Evolutionary conservation across 192 early-diverging fungal genomes (phyloP), one percentile per base, ranked within the genome.

Genomic region (Coemansia sp.): DNA sequence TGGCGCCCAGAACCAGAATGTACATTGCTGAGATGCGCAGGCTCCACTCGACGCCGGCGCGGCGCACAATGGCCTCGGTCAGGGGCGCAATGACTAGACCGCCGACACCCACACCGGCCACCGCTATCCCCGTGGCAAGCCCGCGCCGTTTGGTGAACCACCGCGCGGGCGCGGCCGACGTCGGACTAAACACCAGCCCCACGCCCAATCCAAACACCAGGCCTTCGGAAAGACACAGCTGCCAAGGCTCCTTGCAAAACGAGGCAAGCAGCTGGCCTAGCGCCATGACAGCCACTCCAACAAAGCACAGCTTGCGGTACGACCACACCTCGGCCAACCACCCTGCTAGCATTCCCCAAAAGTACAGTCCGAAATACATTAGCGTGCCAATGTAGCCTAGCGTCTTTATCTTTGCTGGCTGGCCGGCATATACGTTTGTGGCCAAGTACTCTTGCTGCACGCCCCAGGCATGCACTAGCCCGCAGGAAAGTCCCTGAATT

Each of bases 221-320:
- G n/a, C 86, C 86, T 32, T 87, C 80, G 0, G 84, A 60, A 8
- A 88, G 49, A 36, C 82, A 87, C 15, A 88, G 57, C 38, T 86
- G 83, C 86, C 86, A 88, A 0, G 84, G 58, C 43, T 81, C 53
- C 9, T 76, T 85, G 9, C 81, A 63, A 54, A 85, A 86, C 27
- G 80, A 82, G 9, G 82, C 81, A 5, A 84, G 57, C 8, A 86
- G 54, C 27, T 84, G 60, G 13, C 85, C 85, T 1, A 85, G 15
- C n/a, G 79, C 64, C 60, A 77, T 41, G 33, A 74, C 33, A 21
- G 72, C 14, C 8, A 55, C 29, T 11, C 73, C 73, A 14, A 61
- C 34, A 26, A 70, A 57, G 35, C 67, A 70, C 19, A 56, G 38
- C 22, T 56, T 58, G 42, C 51, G 58, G 30, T 70, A 77, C 29